Conservation (phyloP, 164 flowering plant species). For the Vitis rotundifolia region DNA sequence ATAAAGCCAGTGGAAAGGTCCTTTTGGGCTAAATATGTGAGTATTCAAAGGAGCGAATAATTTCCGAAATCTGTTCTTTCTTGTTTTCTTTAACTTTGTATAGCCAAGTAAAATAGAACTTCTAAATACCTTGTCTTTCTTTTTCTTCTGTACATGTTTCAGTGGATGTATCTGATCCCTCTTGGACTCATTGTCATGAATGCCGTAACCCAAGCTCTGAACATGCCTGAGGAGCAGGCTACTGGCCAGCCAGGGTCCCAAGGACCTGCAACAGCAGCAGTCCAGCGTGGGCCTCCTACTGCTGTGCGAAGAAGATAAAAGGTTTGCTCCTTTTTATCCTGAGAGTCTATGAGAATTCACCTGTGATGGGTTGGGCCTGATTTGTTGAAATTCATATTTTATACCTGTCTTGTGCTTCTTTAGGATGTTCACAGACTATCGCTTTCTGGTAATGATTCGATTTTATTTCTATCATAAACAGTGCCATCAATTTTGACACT, state of each 20-base stretch:
- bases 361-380: too few species aligned
- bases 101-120: too few species aligned
- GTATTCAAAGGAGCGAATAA: constrained; percentile 17
- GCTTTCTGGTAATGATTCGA: too few species aligned
- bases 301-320: constrained; percentile 70
- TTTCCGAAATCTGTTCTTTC: too few species aligned
- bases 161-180: constrained; percentile 99
- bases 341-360: too few species aligned
- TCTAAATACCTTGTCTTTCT: neutral
- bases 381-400: too few species aligned
- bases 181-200: constrained; percentile 91
- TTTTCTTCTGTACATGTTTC: constrained; percentile 22
- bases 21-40: constrained; percentile 98
- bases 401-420: too few species aligned
- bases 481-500: too few species aligned
- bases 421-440: too few species aligned
- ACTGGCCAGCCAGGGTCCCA: constrained; percentile 57
- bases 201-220: constrained; percentile 97
- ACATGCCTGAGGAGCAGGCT: constrained; percentile 84
- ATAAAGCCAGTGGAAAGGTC: constrained; percentile 74
- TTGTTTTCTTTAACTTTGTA: neutral
- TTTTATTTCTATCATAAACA: too few species aligned
- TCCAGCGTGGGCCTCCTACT: constrained; percentile 55
- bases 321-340: too few species aligned
- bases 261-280: constrained; percentile 33